Percentiles rank a stretch among this genome's conserved stretches.
Evolutionary conservation across 164 flowering plant species (phyloP).

Genomic region (Dillenia turbinata): DNA sequence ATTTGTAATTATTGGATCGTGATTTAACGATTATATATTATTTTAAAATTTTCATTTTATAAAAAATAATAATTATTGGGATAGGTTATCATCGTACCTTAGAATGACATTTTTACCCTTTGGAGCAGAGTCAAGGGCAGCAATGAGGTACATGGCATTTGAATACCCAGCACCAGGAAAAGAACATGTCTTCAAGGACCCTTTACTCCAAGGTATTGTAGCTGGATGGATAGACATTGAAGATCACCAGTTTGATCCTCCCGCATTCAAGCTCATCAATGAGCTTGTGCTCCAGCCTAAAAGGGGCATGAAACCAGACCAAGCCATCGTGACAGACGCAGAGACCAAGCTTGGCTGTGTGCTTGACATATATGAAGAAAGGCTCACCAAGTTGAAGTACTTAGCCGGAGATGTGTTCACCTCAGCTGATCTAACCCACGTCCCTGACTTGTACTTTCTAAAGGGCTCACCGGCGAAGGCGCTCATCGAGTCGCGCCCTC

Average conservation of each 20-base stretch:
- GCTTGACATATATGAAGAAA: constrained; percentile 5
- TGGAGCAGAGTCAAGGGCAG: constrained; percentile 5
- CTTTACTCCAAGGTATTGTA: background rate
- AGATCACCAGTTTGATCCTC: constrained; percentile 1
- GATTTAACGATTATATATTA: no score
- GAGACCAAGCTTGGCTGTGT: constrained; percentile 2
- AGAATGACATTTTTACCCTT: background rate
- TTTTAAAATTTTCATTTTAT: background rate
- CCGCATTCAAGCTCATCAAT: constrained; percentile 1
- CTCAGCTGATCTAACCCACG: constrained; percentile 22
- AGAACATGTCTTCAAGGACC: background rate
- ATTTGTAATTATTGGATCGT: no score
- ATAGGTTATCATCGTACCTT: no score
- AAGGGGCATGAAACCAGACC: background rate
- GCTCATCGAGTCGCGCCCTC: constrained; percentile 22
- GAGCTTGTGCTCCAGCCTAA: constrained; percentile 2
- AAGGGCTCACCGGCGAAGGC: background rate
- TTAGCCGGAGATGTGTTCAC: constrained; percentile 24
- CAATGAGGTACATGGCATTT: background rate
- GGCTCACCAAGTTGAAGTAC: constrained; percentile 13
- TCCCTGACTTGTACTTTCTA: constrained; percentile 17
- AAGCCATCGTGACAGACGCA: background rate
- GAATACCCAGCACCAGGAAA: background rate
- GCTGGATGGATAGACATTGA: constrained; percentile 6
- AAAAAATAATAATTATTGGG: background rate